A percentile compares a stretch with the other conserved stretches of the same genome.
These are phyloP conservation scores for Termitomyces sp. DNA, from an alignment of 768 basidiomycete species.

Conservation along the genomic window DNA sequence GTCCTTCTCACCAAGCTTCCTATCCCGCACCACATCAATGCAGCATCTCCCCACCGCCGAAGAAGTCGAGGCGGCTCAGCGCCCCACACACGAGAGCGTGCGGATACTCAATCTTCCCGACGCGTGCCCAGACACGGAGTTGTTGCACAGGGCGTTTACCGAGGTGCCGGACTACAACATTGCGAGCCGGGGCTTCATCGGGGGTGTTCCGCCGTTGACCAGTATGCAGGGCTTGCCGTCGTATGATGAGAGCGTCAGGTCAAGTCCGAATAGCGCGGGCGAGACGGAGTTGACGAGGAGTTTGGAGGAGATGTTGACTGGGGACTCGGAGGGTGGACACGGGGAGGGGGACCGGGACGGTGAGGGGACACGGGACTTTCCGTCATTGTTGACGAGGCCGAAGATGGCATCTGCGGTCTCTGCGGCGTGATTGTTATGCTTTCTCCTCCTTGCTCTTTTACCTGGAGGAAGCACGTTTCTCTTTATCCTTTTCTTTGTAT, in stretches of 20 bases:
- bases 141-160: conserved; percentile 60
- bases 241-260: conserved; percentile 65
- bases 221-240: conserved; percentile 77
- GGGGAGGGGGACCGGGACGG: neutral
- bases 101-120: conserved; percentile 13
- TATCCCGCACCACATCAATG: conserved; percentile 9
- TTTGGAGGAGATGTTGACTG: conserved; percentile 8
- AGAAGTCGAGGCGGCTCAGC: conserved; percentile 12
- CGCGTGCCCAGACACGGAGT: conserved; percentile 16
- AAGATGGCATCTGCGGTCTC: neutral
- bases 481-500: neutral
- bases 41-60: neutral
- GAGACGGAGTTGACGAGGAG: conserved; percentile 16
- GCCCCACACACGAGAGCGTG: conserved; percentile 6
- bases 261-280: conserved; percentile 6
- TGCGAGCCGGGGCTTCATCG: conserved; percentile 83
- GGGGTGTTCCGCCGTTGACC: conserved; percentile 81
- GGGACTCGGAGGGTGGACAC: neutral
- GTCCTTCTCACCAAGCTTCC: conserved; percentile 37
- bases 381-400: neutral
- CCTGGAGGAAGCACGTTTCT: neutral
- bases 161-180: conserved; percentile 84
- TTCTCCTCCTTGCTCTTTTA: no score
- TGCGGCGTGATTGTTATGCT: neutral
- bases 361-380: neutral